phyloP scores from a whole-genome alignment of 2,329 filamentous ascomycete genomes.

The Calcarisporium arbuscula region DNA sequence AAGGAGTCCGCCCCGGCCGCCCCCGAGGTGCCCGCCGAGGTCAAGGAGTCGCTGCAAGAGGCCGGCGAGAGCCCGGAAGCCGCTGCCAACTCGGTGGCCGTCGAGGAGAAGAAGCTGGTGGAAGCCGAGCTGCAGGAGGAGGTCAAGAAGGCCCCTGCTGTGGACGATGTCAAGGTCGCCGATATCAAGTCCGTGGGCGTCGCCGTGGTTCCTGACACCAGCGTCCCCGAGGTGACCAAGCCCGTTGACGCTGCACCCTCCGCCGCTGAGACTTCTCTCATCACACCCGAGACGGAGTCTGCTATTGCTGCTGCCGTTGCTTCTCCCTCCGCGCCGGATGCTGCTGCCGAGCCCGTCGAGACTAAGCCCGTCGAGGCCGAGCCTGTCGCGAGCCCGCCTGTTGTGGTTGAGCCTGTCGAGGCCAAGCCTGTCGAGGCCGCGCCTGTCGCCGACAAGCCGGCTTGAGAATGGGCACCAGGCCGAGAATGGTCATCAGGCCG shows the following conservation, averaged over 20 bases:
- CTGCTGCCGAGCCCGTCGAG: conserved; percentile 13
- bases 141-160: conserved; percentile 38
- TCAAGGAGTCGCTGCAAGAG: conserved; percentile 51
- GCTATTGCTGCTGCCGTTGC: conserved; percentile 6
- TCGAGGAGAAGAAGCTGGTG: conserved; percentile 67
- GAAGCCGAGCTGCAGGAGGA: conserved; percentile 69
- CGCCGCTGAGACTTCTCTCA: conserved; percentile 12
- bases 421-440: conserved; percentile 4
- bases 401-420: conserved; percentile 10
- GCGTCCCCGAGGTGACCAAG: conserved; percentile 14
- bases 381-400: conserved; percentile 14
- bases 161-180: conserved; percentile 20
- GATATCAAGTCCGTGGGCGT: not conserved
- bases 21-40: conserved; percentile 46
- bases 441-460: conserved; percentile 3
- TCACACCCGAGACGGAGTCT: conserved; percentile 11
- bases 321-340: conserved; percentile 10
- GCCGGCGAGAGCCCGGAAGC: conserved; percentile 64
- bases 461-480: too few species aligned
- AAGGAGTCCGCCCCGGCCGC: conserved; percentile 37
- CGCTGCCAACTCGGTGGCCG: conserved; percentile 58
- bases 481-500: too few species aligned
- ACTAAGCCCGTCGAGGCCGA: conserved; percentile 10
- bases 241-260: too few species aligned
- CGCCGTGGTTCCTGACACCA: conserved; percentile 6